Evolutionary conservation across 106 monocot species (phyloP).

Genomic region (Allium fistulosum): DNA sequence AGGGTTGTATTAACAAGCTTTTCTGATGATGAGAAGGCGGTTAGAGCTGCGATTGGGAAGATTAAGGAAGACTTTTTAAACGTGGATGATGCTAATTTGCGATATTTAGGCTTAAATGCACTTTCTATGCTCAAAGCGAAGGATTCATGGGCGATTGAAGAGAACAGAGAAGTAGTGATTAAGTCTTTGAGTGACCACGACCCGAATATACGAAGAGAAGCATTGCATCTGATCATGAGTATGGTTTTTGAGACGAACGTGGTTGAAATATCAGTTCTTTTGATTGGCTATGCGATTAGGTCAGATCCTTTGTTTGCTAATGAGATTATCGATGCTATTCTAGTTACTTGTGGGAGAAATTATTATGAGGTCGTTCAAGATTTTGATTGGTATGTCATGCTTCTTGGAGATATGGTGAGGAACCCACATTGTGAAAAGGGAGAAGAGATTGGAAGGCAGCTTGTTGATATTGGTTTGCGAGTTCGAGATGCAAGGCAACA

Average conservation of each 20-base stretch:
- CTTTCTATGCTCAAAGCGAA: conserved; percentile 46
- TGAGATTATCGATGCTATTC: conserved; percentile 60
- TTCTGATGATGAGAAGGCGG: conserved; percentile 32
- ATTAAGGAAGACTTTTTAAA: conserved; percentile 48
- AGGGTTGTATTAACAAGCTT: conserved; percentile 46
- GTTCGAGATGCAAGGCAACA: conserved; percentile 77
- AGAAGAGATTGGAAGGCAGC: conserved; percentile 74
- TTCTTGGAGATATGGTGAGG: conserved; percentile 72
- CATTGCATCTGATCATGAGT: conserved; percentile 55
- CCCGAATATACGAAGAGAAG: conserved; percentile 59
- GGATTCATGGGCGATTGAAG: conserved; percentile 60
- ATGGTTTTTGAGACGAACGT: conserved; percentile 56
- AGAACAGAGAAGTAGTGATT: conserved; percentile 41
- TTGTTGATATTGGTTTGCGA: conserved; percentile 80
- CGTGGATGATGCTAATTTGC: conserved; percentile 75
- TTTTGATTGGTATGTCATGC: conserved; percentile 88
- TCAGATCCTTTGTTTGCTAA: conserved; percentile 75
- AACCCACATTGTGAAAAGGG: conserved; percentile 61
- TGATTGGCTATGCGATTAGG: conserved; percentile 47
- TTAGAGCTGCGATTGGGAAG: conserved; percentile 59
- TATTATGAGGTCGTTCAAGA: conserved; percentile 69
- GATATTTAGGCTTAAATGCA: conserved; percentile 59
- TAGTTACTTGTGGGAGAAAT: conserved; percentile 49
- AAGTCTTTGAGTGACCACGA: conserved; percentile 56
- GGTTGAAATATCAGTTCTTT: conserved; percentile 44